Percentiles rank a stretch among this genome's conserved stretches.
Conservation (phyloP, 2,329 filamentous ascomycete species). For the Didymosphaeria variabile region DNA sequence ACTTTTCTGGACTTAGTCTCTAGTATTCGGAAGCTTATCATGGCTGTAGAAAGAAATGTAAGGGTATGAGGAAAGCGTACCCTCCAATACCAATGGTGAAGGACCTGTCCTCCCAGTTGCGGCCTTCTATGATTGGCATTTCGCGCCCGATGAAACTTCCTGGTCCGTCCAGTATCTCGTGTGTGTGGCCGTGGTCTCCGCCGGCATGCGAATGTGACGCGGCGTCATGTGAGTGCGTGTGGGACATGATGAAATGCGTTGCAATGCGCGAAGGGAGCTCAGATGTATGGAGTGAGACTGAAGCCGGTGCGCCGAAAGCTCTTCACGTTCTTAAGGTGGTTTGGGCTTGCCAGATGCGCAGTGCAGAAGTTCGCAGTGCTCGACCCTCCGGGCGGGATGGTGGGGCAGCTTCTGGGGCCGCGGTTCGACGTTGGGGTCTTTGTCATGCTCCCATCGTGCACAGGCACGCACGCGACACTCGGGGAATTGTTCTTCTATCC, state of each 20-base stretch:
- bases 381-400: conserved; percentile 6
- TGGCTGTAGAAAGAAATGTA: background rate
- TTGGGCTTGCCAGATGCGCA: background rate
- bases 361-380: conserved; percentile 11
- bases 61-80: conserved; percentile 59
- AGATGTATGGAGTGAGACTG: background rate
- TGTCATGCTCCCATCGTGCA: background rate
- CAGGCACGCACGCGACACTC: background rate
- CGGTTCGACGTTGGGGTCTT: conserved; percentile 13
- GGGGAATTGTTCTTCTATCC: background rate
- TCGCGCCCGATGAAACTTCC: conserved; percentile 90
- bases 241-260: conserved; percentile 33
- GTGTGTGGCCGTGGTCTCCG: conserved; percentile 88
- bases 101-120: conserved; percentile 86
- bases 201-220: conserved; percentile 59
- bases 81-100: conserved; percentile 99
- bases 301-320: background rate
- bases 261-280: background rate
- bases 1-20: conserved; percentile 56
- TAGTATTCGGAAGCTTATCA: background rate
- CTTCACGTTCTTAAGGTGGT: background rate
- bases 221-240: conserved; percentile 45
- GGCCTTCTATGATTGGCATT: conserved; percentile 90
- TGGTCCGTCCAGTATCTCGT: conserved; percentile 93
- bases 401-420: conserved; percentile 6